Evolutionary conservation across 805 yeast genomes (phyloP), one percentile per base, ranked within the genome.

Genomic region (Candida maesae): DNA sequence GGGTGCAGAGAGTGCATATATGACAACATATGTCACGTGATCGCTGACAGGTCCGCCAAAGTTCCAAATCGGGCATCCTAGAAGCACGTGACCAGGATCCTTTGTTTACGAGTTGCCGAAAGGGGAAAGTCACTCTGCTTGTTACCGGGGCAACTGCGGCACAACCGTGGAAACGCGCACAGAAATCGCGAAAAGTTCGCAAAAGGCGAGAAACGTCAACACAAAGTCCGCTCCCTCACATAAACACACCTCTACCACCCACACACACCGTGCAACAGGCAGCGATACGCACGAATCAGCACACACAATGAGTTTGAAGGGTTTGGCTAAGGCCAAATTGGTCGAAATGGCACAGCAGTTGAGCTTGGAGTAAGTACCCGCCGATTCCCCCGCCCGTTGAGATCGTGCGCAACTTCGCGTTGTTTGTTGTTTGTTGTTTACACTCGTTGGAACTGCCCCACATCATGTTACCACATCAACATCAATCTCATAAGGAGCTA

Each of bases 321-420:
- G 53, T 35, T 46, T 67, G 56, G 65, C 59, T 40, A 70, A 70
- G 56, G 53, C 57, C 24, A 61, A 61, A 17, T 60, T 70, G 37
- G 59, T 61, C 40, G 58, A 56, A 15, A 50, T 70, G 35, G 70
- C 72, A 16, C 44, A 52, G 13, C 57, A 55, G 27, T 61, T 70
- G 45, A 58, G 59, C 21, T 46, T 69, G 39, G 50, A 49, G 69
- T 64, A 49, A 18, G 67, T 47, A 13, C 28, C n/a, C n/a, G n/a
- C n/a, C n/a, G n/a, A 25, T 25, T 12, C 28, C n/a, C n/a, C 28
- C n/a, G 13, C 11, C 55, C 41, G 39, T 46, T 23, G 29, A 24
- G 15, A n/a, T 15, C 15, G 14, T 16, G 18, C 5, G 11, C 19
- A 28, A 6, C n/a, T 8, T 18, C 17, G 31, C 25, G 26, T 12